phyloP scores from a whole-genome alignment of 352 stramenopile species.

The Peronospora destructor region DNA sequence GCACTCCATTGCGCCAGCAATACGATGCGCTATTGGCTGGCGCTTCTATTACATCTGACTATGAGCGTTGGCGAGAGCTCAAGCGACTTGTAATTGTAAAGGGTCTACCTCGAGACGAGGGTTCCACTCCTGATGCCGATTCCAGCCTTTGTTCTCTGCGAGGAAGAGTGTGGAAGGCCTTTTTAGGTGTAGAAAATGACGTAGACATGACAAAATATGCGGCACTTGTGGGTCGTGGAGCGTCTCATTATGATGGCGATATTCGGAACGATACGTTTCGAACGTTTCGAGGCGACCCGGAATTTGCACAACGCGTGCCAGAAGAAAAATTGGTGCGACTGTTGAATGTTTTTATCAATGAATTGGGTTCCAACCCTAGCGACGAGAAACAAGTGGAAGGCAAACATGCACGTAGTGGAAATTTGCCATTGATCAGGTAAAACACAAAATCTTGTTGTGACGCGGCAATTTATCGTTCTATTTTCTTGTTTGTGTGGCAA shows the following conservation, averaged over 20 bases:
- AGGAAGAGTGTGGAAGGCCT: slow-evolving; percentile 84
- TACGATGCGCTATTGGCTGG: slow-evolving; percentile 22
- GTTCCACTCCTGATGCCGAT: slow-evolving; percentile 1
- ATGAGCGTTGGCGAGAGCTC: slow-evolving; percentile 75
- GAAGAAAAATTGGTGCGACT: slow-evolving; percentile 88
- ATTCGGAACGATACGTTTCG: slow-evolving; percentile 91
- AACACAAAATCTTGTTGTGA: too few species aligned
- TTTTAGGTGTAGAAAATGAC: slow-evolving; percentile 72
- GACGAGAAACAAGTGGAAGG: slow-evolving; percentile 19
- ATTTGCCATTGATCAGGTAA: slow-evolving; percentile 43
- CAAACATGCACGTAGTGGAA: slow-evolving; percentile 17
- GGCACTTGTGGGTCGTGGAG: slow-evolving; percentile 59
- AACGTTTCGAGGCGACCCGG: slow-evolving; percentile 83
- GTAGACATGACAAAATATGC: slow-evolving; percentile 59
- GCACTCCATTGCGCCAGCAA: slow-evolving; percentile 13
- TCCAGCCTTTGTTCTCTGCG: slow-evolving; percentile 52
- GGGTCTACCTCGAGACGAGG: slow-evolving; percentile 54
- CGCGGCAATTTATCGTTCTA: neutral
- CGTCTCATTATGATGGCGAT: slow-evolving; percentile 76
- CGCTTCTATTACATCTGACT: slow-evolving; percentile 49
- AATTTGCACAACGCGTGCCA: slow-evolving; percentile 83
- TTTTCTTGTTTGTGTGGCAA: neutral
- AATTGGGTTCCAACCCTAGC: slow-evolving; percentile 41
- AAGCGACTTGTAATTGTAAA: slow-evolving; percentile 79
- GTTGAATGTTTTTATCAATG: slow-evolving; percentile 89